Evolutionary conservation across 2,329 filamentous ascomycete species (phyloP), one percentile per base, ranked within the genome.

Genomic region (Aspergillus phoenicis): DNA sequence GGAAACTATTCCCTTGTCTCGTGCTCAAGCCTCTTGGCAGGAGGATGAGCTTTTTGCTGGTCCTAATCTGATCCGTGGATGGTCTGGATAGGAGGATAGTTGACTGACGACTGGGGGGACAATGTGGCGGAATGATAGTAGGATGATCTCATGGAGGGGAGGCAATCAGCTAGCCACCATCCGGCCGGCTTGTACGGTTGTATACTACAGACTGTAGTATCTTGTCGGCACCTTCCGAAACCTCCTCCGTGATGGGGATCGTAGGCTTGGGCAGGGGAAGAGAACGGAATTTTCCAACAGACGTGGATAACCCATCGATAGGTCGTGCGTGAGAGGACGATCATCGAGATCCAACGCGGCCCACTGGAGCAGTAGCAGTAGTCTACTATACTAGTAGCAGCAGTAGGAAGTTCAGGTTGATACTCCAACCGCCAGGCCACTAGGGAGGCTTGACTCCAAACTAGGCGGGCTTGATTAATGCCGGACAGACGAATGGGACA

Each of bases 331-430:
- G n/a, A 24, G 24, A 41, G 51, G 53, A 56, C 39, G 53, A 56
- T 56, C 53, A 47, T 43, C 30, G 39, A 24, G 53, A 47, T 56
- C 53, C 43, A 56, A 41, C n/a, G 43, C 30, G 53, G 53, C 53
- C 53, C 53, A 56, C 53, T 22, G n/a, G 53, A 41, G 39, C n/a
- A n/a, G 41, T 41, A 47, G 53, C 38, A 20, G 26, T 43, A 43
- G 52, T 20, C n/a, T n/a, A n/a, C n/a, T n/a, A n/a, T 43, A 28
- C 11, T 33, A 13, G 11, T 36, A 36, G 11, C 33, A 36, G 33
- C 33, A 36, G 33, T 2, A 36, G 10, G 11, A 36, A 36, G 33
- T 36, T 36, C 33, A 36, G 39, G 39, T 30, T 45, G 39, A 33
- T 36, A 30, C 39, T 17, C 43, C n/a, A 45, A 24, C 39, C 26